These are phyloP conservation scores for Periconia sp. DNA, from an alignment of 2,329 filamentous ascomycete genomes.

Conservation along the genomic window DNA sequence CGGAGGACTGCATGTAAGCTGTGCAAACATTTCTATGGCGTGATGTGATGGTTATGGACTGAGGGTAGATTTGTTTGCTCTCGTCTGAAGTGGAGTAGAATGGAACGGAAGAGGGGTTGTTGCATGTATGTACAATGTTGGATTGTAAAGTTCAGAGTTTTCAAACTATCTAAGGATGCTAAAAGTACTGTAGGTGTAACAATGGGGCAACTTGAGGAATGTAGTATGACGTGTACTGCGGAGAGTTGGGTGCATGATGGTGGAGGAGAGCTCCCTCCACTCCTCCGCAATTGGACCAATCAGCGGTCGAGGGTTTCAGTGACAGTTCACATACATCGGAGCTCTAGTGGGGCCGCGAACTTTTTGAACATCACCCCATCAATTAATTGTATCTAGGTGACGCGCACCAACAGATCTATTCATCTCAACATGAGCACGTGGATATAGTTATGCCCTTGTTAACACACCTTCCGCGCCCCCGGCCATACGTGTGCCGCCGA, in stretches of 20 bases:
- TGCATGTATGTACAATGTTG: too few relatives aligned
- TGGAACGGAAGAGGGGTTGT: background rate
- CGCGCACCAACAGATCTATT: background rate
- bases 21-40: conserved; percentile 49
- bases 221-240: conserved; percentile 7
- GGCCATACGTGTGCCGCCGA: conserved; percentile 29
- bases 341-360: conserved; percentile 16
- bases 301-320: background rate
- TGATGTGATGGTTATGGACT: too few relatives aligned
- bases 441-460: conserved; percentile 29
- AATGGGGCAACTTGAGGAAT: background rate
- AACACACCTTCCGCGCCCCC: conserved; percentile 29
- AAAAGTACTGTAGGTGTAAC: conserved; percentile 1
- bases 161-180: background rate
- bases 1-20: conserved; percentile 67
- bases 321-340: too few relatives aligned
- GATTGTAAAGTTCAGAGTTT: background rate
- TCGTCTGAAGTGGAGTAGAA: background rate
- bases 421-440: background rate
- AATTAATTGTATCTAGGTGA: too few relatives aligned
- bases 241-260: background rate
- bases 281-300: conserved; percentile 5
- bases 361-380: conserved; percentile 16
- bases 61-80: too few relatives aligned
- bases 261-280: background rate